A percentile compares a stretch with the other conserved stretches of the same genome.
Conservation (phyloP, 2,329 filamentous ascomycete species). For the Sarocladium oryzae region DNA sequence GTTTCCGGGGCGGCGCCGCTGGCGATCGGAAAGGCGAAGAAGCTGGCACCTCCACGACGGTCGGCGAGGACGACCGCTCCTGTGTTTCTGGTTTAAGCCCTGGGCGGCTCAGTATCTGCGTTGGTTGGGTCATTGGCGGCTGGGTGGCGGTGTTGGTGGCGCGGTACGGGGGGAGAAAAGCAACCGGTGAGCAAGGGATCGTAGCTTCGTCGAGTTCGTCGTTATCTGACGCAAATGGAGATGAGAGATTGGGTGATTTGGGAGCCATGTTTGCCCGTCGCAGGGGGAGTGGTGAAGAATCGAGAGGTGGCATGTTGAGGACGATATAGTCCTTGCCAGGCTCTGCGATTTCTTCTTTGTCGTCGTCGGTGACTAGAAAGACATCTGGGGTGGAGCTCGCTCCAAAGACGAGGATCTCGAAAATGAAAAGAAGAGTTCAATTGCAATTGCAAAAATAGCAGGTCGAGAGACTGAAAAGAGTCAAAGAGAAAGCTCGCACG, state of each 20-base stretch:
- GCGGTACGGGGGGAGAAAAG: constrained; percentile 20
- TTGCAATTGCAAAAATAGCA: neutral
- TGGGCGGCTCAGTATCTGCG: constrained; percentile 38
- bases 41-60: constrained; percentile 71
- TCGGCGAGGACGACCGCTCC: constrained; percentile 33
- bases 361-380: neutral
- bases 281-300: constrained; percentile 24
- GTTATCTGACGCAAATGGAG: constrained; percentile 26
- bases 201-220: constrained; percentile 41
- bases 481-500: neutral
- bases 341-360: neutral
- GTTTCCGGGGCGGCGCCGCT: constrained; percentile 19
- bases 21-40: constrained; percentile 65
- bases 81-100: neutral
- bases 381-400: neutral
- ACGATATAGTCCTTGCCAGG: neutral
- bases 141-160: neutral
- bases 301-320: constrained; percentile 1
- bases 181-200: constrained; percentile 37
- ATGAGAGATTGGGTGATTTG: constrained; percentile 19
- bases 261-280: constrained; percentile 22
- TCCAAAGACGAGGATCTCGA: too few species aligned
- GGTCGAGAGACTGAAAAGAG: neutral
- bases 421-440: neutral
- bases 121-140: constrained; percentile 33